Conservation (phyloP, 1,139 yeast genomes). For the Candida sojae region DNA sequence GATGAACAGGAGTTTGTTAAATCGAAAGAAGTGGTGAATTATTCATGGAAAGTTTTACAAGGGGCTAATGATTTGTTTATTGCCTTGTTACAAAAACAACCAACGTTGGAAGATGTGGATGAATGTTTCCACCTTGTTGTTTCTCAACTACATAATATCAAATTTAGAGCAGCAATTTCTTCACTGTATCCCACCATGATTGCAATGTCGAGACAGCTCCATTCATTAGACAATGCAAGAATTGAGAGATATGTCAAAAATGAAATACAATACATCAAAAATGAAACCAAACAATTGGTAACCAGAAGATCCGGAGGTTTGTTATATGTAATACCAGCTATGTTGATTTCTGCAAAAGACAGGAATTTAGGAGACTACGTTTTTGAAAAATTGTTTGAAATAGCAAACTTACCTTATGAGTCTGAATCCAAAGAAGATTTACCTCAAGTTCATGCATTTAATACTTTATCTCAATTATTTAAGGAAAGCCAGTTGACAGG, state of each 20-base stretch:
- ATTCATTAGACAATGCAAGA: slow-evolving; percentile 27
- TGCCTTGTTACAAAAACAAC: slow-evolving; percentile 7
- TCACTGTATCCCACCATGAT: slow-evolving; percentile 81
- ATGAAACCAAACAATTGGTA: slow-evolving; percentile 59
- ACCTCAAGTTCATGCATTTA: slow-evolving; percentile 93
- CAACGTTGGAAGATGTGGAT: slow-evolving; percentile 11
- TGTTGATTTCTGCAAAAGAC: slow-evolving; percentile 40
- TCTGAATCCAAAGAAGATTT: slow-evolving; percentile 60
- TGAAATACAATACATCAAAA: slow-evolving; percentile 53
- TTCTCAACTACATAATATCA: slow-evolving; percentile 68
- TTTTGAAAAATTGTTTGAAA: slow-evolving; percentile 48
- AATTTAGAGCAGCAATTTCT: slow-evolving; percentile 91
- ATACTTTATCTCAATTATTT: slow-evolving; percentile 75
- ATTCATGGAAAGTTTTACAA: slow-evolving; percentile 84
- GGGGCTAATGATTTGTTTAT: slow-evolving; percentile 62
- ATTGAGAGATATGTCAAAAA: slow-evolving; percentile 28
- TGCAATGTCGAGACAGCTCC: slow-evolving; percentile 50
- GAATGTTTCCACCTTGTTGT: slow-evolving; percentile 48
- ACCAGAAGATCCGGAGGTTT: slow-evolving; percentile 92
- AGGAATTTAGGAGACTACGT: slow-evolving; percentile 45
- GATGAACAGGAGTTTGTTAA: slow-evolving; percentile 19
- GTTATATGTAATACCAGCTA: slow-evolving; percentile 75
- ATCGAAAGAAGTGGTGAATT: slow-evolving; percentile 61
- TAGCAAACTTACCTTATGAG: slow-evolving; percentile 54
- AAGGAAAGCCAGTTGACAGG: slow-evolving; percentile 64